These are phyloP conservation scores for Hypoxylon sp. DNA, from an alignment of 2,329 filamentous ascomycete species.

Conservation along the genomic window DNA sequence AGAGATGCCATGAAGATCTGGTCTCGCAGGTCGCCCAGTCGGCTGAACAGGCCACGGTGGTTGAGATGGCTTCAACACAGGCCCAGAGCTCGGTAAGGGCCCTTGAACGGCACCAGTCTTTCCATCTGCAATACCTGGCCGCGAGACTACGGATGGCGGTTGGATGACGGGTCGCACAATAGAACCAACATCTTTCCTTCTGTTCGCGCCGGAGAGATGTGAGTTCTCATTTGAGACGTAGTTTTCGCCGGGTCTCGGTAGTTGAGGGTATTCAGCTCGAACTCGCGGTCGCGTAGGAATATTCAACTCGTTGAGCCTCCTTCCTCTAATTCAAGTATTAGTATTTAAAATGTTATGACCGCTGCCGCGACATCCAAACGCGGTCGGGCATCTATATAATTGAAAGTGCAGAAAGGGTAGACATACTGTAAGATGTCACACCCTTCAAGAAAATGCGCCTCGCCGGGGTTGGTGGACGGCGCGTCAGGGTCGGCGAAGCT, in stretches of 20 bases:
- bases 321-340: slow-evolving; percentile 58
- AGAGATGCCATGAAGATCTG: slow-evolving; percentile 20
- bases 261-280: slow-evolving; percentile 58
- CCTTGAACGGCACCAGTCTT: slow-evolving; percentile 21
- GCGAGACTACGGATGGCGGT: slow-evolving; percentile 25
- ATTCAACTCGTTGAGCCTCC: slow-evolving; percentile 66
- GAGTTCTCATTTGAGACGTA: slow-evolving; percentile 39
- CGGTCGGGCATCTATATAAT: slow-evolving; percentile 28
- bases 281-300: slow-evolving; percentile 66
- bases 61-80: slow-evolving; percentile 24
- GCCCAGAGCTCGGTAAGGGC: slow-evolving; percentile 11
- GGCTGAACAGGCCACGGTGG: slow-evolving; percentile 27
- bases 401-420: slow-evolving; percentile 39
- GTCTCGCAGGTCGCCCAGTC: slow-evolving; percentile 12
- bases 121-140: slow-evolving; percentile 29
- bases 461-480: slow-evolving; percentile 65
- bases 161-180: slow-evolving; percentile 31
- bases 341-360: slow-evolving; percentile 34
- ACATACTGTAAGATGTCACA: slow-evolving; percentile 74
- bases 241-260: slow-evolving; percentile 35
- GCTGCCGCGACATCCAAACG: slow-evolving; percentile 15
- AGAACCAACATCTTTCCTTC: slow-evolving; percentile 40
- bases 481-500: slow-evolving; percentile 71
- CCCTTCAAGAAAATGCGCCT: slow-evolving; percentile 70
- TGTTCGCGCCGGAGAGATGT: neutral